Conservation (phyloP, 2,329 filamentous ascomycete genomes). For the Monosporascus sp. region DNA sequence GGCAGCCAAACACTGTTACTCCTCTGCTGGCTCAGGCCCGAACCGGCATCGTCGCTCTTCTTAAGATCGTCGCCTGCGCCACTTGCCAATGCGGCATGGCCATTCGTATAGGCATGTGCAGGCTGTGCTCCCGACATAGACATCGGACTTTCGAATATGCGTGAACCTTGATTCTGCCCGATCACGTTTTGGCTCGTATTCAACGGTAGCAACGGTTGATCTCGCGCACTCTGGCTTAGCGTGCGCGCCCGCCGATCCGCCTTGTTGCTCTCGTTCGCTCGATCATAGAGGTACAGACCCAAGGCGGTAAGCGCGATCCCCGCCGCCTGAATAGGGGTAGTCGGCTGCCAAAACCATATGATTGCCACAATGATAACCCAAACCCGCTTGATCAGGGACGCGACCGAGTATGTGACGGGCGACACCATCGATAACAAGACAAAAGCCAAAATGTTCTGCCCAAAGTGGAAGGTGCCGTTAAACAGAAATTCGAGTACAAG, state of each 20-base stretch:
- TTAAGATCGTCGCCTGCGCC: constrained; percentile 44
- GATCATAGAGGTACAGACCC: constrained; percentile 92
- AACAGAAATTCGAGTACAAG: constrained; percentile 83
- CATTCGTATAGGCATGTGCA: constrained; percentile 40
- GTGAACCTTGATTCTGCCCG: constrained; percentile 23
- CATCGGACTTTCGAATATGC: constrained; percentile 34
- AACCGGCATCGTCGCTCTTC: constrained; percentile 46
- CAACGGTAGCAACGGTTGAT: constrained; percentile 62
- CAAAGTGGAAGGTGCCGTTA: constrained; percentile 95
- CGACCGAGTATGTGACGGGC: constrained; percentile 94
- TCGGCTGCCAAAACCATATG: constrained; percentile 90
- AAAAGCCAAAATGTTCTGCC: constrained; percentile 93
- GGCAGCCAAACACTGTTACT: constrained; percentile 58
- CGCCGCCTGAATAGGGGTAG: constrained; percentile 73
- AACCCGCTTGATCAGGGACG: constrained; percentile 91
- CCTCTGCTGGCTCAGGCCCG: constrained; percentile 33
- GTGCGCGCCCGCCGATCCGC: constrained; percentile 76
- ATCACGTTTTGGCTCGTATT: constrained; percentile 38
- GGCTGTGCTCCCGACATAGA: constrained; percentile 22
- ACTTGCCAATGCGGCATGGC: constrained; percentile 32
- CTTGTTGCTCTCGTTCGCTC: constrained; percentile 81
- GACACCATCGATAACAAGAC: constrained; percentile 87
- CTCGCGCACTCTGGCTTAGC: constrained; percentile 43
- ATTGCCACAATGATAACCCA: constrained; percentile 95
- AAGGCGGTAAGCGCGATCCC: constrained; percentile 88